Conservation (phyloP, 768 basidiomycete species). For the Tricholoma saponaceum region DNA sequence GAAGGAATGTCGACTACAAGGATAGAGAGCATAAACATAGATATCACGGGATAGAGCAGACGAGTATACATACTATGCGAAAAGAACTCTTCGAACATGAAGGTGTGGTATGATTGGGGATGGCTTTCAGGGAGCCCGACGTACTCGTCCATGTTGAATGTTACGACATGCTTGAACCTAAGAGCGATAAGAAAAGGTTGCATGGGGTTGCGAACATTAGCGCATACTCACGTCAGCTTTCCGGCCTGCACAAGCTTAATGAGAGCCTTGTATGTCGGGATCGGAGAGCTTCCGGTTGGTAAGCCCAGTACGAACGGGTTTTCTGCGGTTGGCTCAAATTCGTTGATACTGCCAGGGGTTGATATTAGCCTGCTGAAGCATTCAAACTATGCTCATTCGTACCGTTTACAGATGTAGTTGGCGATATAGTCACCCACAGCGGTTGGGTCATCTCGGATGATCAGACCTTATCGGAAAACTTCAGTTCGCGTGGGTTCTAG, state of each 20-base stretch:
- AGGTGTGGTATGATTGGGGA: conserved; percentile 85
- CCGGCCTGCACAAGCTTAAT: conserved; percentile 74
- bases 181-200: neutral
- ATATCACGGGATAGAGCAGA: neutral
- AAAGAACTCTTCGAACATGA: conserved; percentile 93
- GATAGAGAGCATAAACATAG: neutral
- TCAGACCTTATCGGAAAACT: conserved; percentile 49
- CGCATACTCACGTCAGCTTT: conserved; percentile 62
- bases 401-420: conserved; percentile 77
- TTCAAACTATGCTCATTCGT: conserved; percentile 6
- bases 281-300: conserved; percentile 85
- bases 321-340: conserved; percentile 68
- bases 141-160: conserved; percentile 96
- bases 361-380: neutral
- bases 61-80: conserved; percentile 57
- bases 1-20: conserved; percentile 70
- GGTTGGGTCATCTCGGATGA: conserved; percentile 71
- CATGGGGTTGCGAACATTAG: neutral
- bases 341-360: conserved; percentile 56
- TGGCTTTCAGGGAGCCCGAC: conserved; percentile 80
- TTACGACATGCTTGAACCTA: conserved; percentile 82
- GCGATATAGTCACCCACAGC: conserved; percentile 78
- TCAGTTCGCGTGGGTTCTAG: neutral
- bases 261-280: conserved; percentile 83
- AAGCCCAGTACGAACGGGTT: conserved; percentile 84